Percentiles rank a stretch among this genome's conserved stretches.
Evolutionary conservation across 805 yeast genomes (phyloP).

Genomic region (Maudiozyma saulgeensis): DNA sequence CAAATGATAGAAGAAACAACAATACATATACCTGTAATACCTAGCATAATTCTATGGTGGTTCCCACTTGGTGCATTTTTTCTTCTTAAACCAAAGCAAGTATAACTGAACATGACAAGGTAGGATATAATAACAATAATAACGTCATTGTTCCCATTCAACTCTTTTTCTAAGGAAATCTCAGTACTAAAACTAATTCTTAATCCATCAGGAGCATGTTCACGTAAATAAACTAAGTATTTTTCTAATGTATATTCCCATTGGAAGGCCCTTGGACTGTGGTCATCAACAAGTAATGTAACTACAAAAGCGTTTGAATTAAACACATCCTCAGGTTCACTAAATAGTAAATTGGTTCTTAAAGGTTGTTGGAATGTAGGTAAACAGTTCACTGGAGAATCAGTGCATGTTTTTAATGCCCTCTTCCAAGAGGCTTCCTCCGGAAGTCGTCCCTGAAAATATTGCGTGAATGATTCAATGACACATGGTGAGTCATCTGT

Average conservation of each 20-base stretch:
- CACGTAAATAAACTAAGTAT: conserved; percentile 36
- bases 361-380: conserved; percentile 90
- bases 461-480: conserved; percentile 81
- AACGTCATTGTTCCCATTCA: conserved; percentile 72
- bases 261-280: conserved; percentile 33
- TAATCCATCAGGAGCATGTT: conserved; percentile 47
- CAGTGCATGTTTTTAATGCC: conserved; percentile 50
- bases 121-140: conserved; percentile 66
- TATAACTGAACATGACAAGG: conserved; percentile 77
- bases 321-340: conserved; percentile 41
- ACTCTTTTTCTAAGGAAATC: conserved; percentile 72
- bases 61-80: conserved; percentile 31
- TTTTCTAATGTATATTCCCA: conserved; percentile 70
- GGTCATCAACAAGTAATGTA: conserved; percentile 59
- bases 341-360: conserved; percentile 61
- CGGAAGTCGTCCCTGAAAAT: conserved; percentile 61
- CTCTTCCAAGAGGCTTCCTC: conserved; percentile 40
- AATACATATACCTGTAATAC: conserved; percentile 73
- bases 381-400: conserved; percentile 78
- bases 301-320: conserved; percentile 65
- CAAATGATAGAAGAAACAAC: conserved; percentile 74
- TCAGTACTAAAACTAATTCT: conserved; percentile 72
- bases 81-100: conserved; percentile 57
- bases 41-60: conserved; percentile 51
- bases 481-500: conserved; percentile 65